Base-by-base conservation (phyloP, 257 asterid species). In the Solanum appendiculatum region DNA sequence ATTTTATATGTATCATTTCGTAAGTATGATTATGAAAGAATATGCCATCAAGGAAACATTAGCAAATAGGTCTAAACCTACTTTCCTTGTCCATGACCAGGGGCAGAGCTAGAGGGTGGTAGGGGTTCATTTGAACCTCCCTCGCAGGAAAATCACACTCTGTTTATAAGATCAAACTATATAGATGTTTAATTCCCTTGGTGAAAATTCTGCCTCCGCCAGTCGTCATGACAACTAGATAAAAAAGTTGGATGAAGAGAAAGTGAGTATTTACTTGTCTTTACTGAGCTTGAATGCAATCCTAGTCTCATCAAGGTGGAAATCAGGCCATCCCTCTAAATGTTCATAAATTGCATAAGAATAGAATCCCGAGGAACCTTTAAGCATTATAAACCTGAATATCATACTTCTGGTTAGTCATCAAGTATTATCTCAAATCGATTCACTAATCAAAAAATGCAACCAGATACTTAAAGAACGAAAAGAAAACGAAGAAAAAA, bases 341-440 rank as follows among this genome's bases (percentile, higher is more conserved):
- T 92, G 98, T 73, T 95, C 98, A 78, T 91, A 94, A 85, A 94
- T 94, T 42, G 98, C 98, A 56, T 95, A 95, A 42, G 97, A 92
- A 88, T 94, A 96, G 91, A 96, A 94, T 16, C 98, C 98, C 0
- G 98, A 89, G 74, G 88, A 90, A 11, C 91, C 98, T 15, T 92
- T 93, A 82, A 96, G 97, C 93, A 96, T 85, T 31, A 96, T 85
- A 87, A 92, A 96, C 93, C 98, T 95, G 69, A 54, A 93, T 37
- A 51, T 70, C 39, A 81, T 73, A 88, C 34, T n/a, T 87, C 10
- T 88, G 60, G 73, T 86, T 89, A 39, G 31, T 87, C 34, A 86
- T 23, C n/a, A 64, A 72, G 14, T 64, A 34, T n/a, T 16, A 60
- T 10, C 16, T 60, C 69, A 60, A 60, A 60, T n/a, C 16, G 7